Evolutionary conservation across 257 asterid genomes (phyloP).

Genomic region (Nicotiana noctiflora): DNA sequence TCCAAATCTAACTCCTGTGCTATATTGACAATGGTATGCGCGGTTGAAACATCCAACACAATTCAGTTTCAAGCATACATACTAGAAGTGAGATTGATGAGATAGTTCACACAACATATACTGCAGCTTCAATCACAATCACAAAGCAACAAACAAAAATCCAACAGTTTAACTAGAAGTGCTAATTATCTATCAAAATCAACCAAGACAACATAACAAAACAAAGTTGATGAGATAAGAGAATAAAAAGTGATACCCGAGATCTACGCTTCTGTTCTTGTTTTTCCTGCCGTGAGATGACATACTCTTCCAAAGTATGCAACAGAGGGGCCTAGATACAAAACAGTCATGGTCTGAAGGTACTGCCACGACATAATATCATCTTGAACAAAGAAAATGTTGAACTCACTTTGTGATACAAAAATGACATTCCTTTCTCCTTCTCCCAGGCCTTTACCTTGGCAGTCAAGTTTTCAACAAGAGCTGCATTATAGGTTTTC

Average conservation of each 20-base stretch:
- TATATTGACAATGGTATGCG: background rate
- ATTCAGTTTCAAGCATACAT: background rate
- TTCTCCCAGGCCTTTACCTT: slow-evolving; percentile 69
- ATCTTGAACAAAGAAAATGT: background rate
- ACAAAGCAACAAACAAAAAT: background rate
- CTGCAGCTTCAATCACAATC: background rate
- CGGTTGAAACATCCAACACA: background rate
- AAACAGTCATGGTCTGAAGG: slow-evolving; percentile 1
- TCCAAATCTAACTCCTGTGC: background rate
- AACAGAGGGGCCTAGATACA: slow-evolving; percentile 46
- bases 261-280: slow-evolving; percentile 66
- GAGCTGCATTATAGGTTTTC: slow-evolving; percentile 40
- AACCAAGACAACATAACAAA: background rate
- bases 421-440: slow-evolving; percentile 60
- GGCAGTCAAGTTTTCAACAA: slow-evolving; percentile 50
- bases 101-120: background rate
- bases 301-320: slow-evolving; percentile 50
- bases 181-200: background rate
- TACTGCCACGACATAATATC: slow-evolving; percentile 3
- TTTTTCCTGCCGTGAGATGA: slow-evolving; percentile 40
- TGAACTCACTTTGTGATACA: slow-evolving; percentile 46
- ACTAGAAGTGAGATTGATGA: too few relatives aligned
- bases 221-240: background rate
- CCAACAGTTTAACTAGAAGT: background rate
- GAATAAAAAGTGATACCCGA: slow-evolving; percentile 38